Percentiles rank a stretch among this genome's conserved stretches.
Evolutionary conservation across 257 asterid species (phyloP).

Genomic region (Nicotiana knightiana): DNA sequence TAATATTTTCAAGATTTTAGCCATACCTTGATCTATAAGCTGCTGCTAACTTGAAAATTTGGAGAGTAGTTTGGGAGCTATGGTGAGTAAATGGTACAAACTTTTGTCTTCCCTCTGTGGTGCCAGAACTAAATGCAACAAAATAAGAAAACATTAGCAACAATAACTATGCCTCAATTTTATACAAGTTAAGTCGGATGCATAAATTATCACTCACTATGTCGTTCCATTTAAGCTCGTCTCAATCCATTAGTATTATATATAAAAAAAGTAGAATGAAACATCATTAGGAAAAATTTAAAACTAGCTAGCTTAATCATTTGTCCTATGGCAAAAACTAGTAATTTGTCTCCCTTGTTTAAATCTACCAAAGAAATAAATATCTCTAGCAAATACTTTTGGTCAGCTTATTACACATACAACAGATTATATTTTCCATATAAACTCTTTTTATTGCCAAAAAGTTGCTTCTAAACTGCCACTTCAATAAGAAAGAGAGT

Average conservation of each 20-base stretch:
- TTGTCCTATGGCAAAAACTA: neutral
- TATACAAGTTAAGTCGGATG: neutral
- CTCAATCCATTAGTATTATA: neutral
- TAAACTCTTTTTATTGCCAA: neutral
- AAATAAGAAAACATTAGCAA: neutral
- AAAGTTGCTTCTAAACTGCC: neutral
- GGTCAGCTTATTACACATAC: neutral
- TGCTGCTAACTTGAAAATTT: conserved; percentile 66
- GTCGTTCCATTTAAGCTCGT: neutral
- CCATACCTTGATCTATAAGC: conserved; percentile 77
- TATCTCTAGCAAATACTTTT: neutral
- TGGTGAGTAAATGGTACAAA: conserved; percentile 61
- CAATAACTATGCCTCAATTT: neutral
- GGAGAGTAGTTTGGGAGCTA: conserved; percentile 63
- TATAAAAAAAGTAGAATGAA: neutral
- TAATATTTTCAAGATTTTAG: neutral
- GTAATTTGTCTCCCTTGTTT: neutral
- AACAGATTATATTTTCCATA: neutral
- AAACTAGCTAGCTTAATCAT: neutral
- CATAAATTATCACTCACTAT: neutral
- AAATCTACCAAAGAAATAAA: neutral
- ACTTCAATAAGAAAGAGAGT: neutral
- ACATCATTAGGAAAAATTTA: neutral
- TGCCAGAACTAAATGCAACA: conserved; percentile 53
- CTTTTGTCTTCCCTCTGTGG: conserved; percentile 79